Evolutionary conservation across 1,284 basidiomycete species (phyloP).

Genomic region (Moniliophthora roreri): DNA sequence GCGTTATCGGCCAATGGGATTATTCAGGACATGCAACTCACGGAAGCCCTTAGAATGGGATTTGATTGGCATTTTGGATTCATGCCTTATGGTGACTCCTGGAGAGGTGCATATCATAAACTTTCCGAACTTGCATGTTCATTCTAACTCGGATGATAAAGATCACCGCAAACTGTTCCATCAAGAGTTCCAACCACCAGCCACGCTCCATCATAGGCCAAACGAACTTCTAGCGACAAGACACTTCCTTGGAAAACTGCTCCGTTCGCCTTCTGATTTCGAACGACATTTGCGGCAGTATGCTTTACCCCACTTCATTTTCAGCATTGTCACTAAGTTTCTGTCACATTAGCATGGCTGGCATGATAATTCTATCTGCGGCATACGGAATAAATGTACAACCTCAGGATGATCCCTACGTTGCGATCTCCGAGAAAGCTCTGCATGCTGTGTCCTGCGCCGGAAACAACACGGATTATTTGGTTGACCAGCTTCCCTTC

Average conservation of each 20-base stretch:
- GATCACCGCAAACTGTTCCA: slow-evolving; percentile 28
- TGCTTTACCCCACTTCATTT: too few species aligned
- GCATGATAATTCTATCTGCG: too few species aligned
- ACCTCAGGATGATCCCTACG: background rate
- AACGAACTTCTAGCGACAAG: slow-evolving; percentile 23
- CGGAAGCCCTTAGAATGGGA: background rate
- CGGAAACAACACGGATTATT: background rate
- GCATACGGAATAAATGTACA: too few species aligned
- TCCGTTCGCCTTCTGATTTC: slow-evolving; percentile 21
- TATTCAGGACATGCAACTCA: background rate
- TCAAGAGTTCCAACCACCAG: slow-evolving; percentile 26
- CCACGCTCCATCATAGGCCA: slow-evolving; percentile 18
- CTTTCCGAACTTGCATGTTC: background rate
- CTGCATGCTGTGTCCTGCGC: background rate
- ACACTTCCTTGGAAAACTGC: slow-evolving; percentile 21
- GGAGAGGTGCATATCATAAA: background rate
- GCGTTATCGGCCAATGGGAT: background rate
- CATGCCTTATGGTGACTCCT: background rate
- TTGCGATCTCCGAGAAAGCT: slow-evolving; percentile 2
- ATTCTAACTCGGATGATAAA: slow-evolving; percentile 25
- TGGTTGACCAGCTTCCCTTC: slow-evolving; percentile 5
- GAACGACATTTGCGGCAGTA: slow-evolving; percentile 17
- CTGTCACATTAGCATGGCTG: too few species aligned
- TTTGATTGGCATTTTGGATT: slow-evolving; percentile 1
- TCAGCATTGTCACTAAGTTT: too few species aligned